Conservation (phyloP, 2,329 filamentous ascomycete genomes). For the Gnomoniopsis sp. region DNA sequence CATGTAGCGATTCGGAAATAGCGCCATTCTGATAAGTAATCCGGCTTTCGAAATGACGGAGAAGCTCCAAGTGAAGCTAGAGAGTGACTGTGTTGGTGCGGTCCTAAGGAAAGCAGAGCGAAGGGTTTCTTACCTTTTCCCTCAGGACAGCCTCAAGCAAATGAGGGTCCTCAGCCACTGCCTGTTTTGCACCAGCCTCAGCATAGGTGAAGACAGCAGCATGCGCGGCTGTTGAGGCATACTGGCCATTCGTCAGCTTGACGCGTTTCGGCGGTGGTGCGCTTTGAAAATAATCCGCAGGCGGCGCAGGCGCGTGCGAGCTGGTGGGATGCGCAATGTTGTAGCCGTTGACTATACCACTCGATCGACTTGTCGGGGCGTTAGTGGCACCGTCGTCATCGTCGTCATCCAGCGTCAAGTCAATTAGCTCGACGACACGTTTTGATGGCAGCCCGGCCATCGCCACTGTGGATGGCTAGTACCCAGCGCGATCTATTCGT, state of each 20-base stretch:
- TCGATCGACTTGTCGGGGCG: too few species aligned
- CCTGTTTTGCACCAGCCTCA: neutral
- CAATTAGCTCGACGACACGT: conserved; percentile 21
- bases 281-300: too few species aligned
- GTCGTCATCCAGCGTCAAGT: conserved; percentile 25
- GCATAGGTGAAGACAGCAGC: conserved; percentile 1
- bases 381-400: neutral
- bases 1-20: neutral
- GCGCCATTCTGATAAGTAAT: neutral
- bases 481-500: neutral
- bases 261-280: conserved; percentile 8
- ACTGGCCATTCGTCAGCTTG: conserved; percentile 1
- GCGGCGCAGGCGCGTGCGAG: neutral
- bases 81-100: neutral
- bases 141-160: neutral
- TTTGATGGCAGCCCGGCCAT: neutral
- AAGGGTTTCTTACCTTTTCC: conserved; percentile 1
- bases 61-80: conserved; percentile 3
- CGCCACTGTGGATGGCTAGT: neutral
- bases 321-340: neutral
- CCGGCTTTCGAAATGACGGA: neutral
- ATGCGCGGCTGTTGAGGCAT: neutral
- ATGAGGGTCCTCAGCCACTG: neutral
- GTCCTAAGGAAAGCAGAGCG: too few species aligned
- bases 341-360: neutral